Base-by-base conservation (phyloP, 495 filamentous ascomycete genomes). In the Choiromyces venosus region DNA sequence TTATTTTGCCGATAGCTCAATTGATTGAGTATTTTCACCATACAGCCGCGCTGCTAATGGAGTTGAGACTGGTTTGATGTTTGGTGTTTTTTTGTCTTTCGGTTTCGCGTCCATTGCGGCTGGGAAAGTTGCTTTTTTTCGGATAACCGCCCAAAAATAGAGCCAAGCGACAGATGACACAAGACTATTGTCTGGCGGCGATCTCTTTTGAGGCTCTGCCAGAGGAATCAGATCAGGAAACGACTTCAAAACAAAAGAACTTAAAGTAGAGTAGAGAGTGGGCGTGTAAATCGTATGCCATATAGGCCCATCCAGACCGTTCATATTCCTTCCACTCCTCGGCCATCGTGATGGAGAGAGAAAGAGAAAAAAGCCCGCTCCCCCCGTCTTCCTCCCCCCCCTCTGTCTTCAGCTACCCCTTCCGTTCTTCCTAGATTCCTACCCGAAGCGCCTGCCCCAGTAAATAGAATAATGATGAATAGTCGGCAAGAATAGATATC, bases 41-140 rank as follows among this genome's bases (percentile, higher is more conserved):
- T 69, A 73, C 70, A 77, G 72, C 75, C 75, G 75, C 75, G 75
- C 75, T 77, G 74, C 75, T 77, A 77, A 66, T 61, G 74, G 71
- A 66, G 69, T 75, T 77, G 75, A 77, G 74, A 77, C 75, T 35
- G 65, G 70, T 65, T 56, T 66, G 74, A 77, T 37, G 74, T 77
- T 76, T 76, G 65, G 74, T 70, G 64, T 72, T 70, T 76, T 76
- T 69, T 68, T 67, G 75, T 72, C 71, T 16, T 12, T 73, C 61
- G 46, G 74, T 76, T 71, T 77, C 65, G 75, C 65, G 68, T 68
- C 74, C 69, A 77, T 73, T 77, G 67, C 69, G 75, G 70, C 69
- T 74, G 37, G 52, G 25, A 61, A 73, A 71, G 73, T 66, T 77
- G 39, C 46, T 77, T 76, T 61, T n/a, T 72, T 69, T 72, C 38